Evolutionary conservation across 2,329 filamentous ascomycete species (phyloP), one percentile per base, ranked within the genome.

Genomic region (Nothophaeocryptopus gaeumannii): DNA sequence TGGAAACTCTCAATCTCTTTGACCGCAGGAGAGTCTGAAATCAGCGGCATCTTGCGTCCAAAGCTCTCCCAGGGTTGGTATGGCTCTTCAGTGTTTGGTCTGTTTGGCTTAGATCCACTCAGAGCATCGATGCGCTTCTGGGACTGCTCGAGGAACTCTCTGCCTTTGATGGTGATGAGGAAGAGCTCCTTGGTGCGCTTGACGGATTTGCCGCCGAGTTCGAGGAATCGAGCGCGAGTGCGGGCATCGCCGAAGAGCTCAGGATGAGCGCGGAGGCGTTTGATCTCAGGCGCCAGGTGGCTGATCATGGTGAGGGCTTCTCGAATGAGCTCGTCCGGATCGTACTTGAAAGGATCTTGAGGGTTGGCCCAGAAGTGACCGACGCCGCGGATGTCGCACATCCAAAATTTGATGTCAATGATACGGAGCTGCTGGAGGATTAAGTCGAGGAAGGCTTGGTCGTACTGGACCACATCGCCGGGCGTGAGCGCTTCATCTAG

Each of bases 371-470:
- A 26, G 20, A 26, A 26, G 7, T 31, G 20, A 11, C 34, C 20
- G n/a, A 29, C 29, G 12, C 14, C 15, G 20, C 35, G 37, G 11
- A 16, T 33, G 35, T 16, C 36, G 14, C 39, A 39, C 44, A 39
- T 16, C 26, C 35, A 39, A 12, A 39, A 16, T 15, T 38, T 47
- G 9, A 45, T n/a, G 14, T 50, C 37, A 13, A 45, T 16, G 15
- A 39, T 16, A 13, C 20, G 15, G 2, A 50, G 38, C 11, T 47
- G 38, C 9, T 42, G 13, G 14, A 50, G 41, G 32, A 54, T 32
- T 20, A 30, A 36, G 13, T 47, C 47, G 11, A 54, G 39, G 16
- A 50, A 54, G 5, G 15, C 34, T 32, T 54, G 47, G 10, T 54
- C 47, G 43, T 38, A 50, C 20, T 47, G 42, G 5, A 42, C 16